Percentiles rank a stretch among this genome's conserved stretches.
These are phyloP conservation scores for Thielaviopsis musarum DNA, from an alignment of 2,329 filamentous ascomycete genomes.

Conservation along the genomic window DNA sequence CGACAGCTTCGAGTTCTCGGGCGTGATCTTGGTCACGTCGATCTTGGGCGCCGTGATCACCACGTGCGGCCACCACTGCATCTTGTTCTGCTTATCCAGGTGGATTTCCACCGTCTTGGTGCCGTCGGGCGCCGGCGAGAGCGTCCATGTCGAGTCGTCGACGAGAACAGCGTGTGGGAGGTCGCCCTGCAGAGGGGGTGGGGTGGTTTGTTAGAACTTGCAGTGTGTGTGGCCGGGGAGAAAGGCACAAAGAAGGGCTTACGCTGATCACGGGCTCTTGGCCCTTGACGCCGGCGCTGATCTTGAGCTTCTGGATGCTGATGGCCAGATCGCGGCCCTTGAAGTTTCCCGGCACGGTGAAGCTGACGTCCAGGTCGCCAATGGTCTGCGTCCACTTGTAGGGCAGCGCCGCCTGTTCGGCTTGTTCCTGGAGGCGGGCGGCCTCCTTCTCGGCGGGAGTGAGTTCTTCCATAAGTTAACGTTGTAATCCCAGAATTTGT, in stretches of 20 bases:
- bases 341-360: constrained; percentile 63
- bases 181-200: constrained; percentile 50
- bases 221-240: background rate
- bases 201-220: constrained; percentile 9
- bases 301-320: constrained; percentile 59
- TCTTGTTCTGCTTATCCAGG: constrained; percentile 89
- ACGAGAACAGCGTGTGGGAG: constrained; percentile 63
- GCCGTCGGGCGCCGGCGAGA: constrained; percentile 55
- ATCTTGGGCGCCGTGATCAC: constrained; percentile 76
- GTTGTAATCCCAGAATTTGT: no score
- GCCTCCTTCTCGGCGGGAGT: constrained; percentile 40
- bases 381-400: constrained; percentile 98
- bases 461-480: constrained; percentile 24
- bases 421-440: constrained; percentile 53
- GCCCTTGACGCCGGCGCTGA: constrained; percentile 75
- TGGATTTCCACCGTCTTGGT: constrained; percentile 57
- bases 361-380: constrained; percentile 64
- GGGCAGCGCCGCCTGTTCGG: constrained; percentile 77
- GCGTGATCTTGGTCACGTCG: constrained; percentile 86
- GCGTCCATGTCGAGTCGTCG: constrained; percentile 91
- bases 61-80: constrained; percentile 97
- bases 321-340: constrained; percentile 75
- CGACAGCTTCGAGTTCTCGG: constrained; percentile 78
- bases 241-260: constrained; percentile 16
- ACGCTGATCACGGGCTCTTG: constrained; percentile 73